Percentiles rank a stretch among this genome's conserved stretches.
Conservation (phyloP, 306 rosid genomes). For the Rubus idaeus region DNA sequence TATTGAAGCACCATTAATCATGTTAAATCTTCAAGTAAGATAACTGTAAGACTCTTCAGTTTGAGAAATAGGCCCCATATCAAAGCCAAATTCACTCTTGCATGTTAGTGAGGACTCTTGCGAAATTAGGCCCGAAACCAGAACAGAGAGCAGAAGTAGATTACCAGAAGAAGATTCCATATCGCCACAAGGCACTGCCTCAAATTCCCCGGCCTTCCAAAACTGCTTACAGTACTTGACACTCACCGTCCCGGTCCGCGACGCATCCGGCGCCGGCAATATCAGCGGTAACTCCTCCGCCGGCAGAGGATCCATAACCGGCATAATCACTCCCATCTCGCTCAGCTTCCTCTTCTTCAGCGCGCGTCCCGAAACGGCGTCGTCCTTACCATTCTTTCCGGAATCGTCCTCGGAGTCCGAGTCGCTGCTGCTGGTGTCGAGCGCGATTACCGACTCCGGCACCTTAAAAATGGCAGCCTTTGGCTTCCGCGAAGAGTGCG, state of each 20-base stretch:
- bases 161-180: constrained; percentile 58
- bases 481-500: not conserved
- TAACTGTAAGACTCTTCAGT: not conserved
- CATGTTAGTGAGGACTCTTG: not conserved
- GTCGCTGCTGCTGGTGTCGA: constrained; percentile 39
- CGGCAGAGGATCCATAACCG: constrained; percentile 39
- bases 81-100: not conserved
- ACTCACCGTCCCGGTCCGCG: not conserved
- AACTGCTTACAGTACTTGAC: constrained; percentile 54
- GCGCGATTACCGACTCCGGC: constrained; percentile 45
- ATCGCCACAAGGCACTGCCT: constrained; percentile 38
- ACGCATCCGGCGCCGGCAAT: constrained; percentile 26
- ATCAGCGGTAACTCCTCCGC: constrained; percentile 1
- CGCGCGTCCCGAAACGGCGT: constrained; percentile 24
- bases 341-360: constrained; percentile 40
- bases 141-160: not conserved
- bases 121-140: not conserved
- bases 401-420: constrained; percentile 29
- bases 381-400: not conserved
- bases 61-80: not conserved
- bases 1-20: not conserved
- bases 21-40: not conserved
- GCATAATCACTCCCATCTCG: constrained; percentile 43
- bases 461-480: constrained; percentile 6
- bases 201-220: constrained; percentile 97